Evolutionary conservation across 2,329 filamentous ascomycete species (phyloP), one percentile per base, ranked within the genome.

Genomic region (Ophiostoma piceae): DNA sequence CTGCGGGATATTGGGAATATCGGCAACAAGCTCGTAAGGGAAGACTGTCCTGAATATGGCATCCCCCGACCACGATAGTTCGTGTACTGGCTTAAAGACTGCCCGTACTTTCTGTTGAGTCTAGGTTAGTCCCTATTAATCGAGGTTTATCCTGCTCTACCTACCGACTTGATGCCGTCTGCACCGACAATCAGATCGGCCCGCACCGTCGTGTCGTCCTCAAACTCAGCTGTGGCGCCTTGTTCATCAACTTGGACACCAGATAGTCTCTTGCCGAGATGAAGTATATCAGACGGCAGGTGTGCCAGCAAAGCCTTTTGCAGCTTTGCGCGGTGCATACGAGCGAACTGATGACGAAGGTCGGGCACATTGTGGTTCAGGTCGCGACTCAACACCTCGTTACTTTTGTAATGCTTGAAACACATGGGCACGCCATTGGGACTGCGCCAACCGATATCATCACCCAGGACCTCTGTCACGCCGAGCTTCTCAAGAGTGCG

Each of bases 321-420:
- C 51, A 57, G 22, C 51, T 57, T 57, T 57, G 51, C 51, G 11
- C 51, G 51, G 9, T 57, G 51, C 51, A 57, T 57, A 57, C n/a
- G 51, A 57, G 51, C 51, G 11, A 57, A 57, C 8, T 57, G 51
- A 26, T 57, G 51, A 3, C 51, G 51, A 12, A 22, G 51, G 11
- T 57, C 51, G 8, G 51, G 22, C 51, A 57, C 51, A 12, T 57
- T 57, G 51, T 57, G 51, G 4, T 57, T 29, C n/a, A 12, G 51
- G 12, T 57, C n/a, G 51, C n/a, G 51, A 6, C 51, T 57, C 9
- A 57, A 14, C n/a, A 57, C 22, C n/a, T 57, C 51, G 22, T 57
- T 57, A 9, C n/a, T 57, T 5, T 26, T n/a, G 51, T 57, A 26
- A 14, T 57, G 51, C n/a, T 57, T 57, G 3, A 57, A 57, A n/a